phyloP scores from a whole-genome alignment of 108 stramenopile species.

The Nitzschia palea region DNA sequence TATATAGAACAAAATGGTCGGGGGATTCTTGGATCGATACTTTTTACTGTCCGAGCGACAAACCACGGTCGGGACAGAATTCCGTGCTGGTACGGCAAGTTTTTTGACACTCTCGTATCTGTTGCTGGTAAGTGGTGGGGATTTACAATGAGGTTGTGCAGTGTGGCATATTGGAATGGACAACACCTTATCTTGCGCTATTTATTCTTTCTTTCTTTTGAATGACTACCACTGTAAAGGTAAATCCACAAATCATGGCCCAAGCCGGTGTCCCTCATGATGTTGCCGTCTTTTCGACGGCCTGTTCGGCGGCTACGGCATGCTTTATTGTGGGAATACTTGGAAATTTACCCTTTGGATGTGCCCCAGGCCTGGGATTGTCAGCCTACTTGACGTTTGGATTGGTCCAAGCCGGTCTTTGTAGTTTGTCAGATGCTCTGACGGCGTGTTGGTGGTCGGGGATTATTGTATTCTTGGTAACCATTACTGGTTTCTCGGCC shows the following conservation, averaged over 20 bases:
- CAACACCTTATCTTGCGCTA: too few species aligned
- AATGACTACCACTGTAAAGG: too few species aligned
- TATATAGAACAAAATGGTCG: neutral
- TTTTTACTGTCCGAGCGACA: conserved; percentile 42
- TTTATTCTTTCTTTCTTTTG: too few species aligned
- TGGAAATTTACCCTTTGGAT: conserved; percentile 63
- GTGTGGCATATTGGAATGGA: too few species aligned
- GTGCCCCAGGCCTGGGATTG: conserved; percentile 62
- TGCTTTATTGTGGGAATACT: conserved; percentile 49
- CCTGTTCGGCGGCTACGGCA: conserved; percentile 37
- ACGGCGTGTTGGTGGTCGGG: conserved; percentile 41
- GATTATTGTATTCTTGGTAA: conserved; percentile 21
- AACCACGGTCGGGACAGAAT: conserved; percentile 37
- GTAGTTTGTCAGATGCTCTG: conserved; percentile 33
- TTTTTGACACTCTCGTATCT: conserved; percentile 62
- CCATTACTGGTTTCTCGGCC: conserved; percentile 31
- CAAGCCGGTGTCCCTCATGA: conserved; percentile 41
- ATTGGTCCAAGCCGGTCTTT: conserved; percentile 39
- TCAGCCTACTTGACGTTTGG: conserved; percentile 57
- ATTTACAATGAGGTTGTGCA: neutral
- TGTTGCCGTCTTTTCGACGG: conserved; percentile 54
- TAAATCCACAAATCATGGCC: conserved; percentile 62
- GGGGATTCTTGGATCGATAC: conserved; percentile 20
- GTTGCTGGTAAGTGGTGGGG: conserved; percentile 27
- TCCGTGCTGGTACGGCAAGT: conserved; percentile 54